Percentiles rank a stretch among this genome's conserved stretches.
phyloP scores from a whole-genome alignment of 2,329 filamentous ascomycete species.

The Colletotrichum lupini region DNA sequence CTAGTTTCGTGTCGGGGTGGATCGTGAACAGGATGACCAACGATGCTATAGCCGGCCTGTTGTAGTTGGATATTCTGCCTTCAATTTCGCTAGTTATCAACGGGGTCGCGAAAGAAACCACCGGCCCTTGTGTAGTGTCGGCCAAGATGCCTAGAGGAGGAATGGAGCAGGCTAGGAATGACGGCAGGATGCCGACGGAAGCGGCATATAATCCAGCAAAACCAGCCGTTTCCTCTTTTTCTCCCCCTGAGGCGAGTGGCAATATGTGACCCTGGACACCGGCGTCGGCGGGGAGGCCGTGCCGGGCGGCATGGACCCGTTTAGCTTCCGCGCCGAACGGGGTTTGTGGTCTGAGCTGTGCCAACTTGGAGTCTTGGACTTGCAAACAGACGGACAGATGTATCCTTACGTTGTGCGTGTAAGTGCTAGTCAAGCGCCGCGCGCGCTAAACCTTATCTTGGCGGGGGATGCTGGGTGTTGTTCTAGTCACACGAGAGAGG shows the following conservation, averaged over 20 bases:
- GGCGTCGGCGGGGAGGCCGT: slow-evolving; percentile 7
- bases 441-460: slow-evolving; percentile 3
- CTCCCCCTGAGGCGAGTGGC: background rate
- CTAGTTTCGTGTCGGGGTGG: slow-evolving; percentile 7
- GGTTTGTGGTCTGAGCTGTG: background rate
- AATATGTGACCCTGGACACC: too few species aligned
- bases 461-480: background rate
- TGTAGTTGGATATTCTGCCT: background rate
- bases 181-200: slow-evolving; percentile 19
- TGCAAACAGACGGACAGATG: background rate
- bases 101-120: background rate
- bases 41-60: background rate
- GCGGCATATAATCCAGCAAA: background rate
- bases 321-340: slow-evolving; percentile 7
- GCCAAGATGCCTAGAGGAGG: background rate
- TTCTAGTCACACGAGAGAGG: background rate
- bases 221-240: background rate
- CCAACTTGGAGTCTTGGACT: background rate
- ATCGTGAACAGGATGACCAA: background rate
- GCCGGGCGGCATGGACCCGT: background rate
- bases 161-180: background rate
- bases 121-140: background rate
- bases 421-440: slow-evolving; percentile 15
- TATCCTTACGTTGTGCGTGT: background rate
- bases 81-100: background rate